These are phyloP conservation scores for Aspergillus bertholletiae DNA, from an alignment of 495 filamentous ascomycete genomes.

Conservation along the genomic window DNA sequence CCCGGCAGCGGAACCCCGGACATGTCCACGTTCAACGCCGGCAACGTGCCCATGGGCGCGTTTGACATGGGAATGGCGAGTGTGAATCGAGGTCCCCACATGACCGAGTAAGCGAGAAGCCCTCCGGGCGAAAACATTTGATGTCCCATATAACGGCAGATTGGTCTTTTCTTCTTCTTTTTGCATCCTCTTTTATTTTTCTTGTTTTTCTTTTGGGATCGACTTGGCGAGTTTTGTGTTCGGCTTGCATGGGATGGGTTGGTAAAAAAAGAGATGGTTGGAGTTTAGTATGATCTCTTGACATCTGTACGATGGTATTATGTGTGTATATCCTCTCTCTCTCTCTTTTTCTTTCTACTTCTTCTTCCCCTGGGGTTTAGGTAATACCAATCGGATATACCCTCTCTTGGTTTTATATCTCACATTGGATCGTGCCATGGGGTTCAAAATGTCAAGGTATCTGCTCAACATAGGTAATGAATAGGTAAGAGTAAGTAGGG, in stretches of 20 bases:
- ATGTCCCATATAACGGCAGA: no score
- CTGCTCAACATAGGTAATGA: no score
- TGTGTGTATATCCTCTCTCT: conserved; percentile 13
- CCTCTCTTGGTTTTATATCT: no score
- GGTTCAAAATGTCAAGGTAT: no score
- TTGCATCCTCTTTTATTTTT: no score
- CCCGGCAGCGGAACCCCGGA: conserved; percentile 11
- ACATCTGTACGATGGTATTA: conserved; percentile 2
- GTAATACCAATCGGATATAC: no score
- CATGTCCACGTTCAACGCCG: conserved; percentile 22
- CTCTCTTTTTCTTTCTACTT: no score
- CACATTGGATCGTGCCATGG: no score
- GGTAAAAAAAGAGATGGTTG: conserved; percentile 2
- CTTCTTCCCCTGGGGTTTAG: no score
- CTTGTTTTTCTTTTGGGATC: not conserved
- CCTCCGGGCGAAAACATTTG: no score
- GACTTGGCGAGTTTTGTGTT: conserved; percentile 5
- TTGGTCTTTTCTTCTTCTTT: no score
- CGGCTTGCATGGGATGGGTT: conserved; percentile 3
- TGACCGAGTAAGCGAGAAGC: not conserved
- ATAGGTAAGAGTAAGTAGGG: no score
- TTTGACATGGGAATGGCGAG: conserved; percentile 29
- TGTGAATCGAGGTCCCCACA: conserved; percentile 15
- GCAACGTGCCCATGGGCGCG: conserved; percentile 25
- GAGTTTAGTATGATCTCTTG: not conserved